Percentiles rank a stretch among this genome's conserved stretches.
These are phyloP conservation scores for Neonectria punicea DNA, from an alignment of 2,329 filamentous ascomycete species.

Conservation along the genomic window DNA sequence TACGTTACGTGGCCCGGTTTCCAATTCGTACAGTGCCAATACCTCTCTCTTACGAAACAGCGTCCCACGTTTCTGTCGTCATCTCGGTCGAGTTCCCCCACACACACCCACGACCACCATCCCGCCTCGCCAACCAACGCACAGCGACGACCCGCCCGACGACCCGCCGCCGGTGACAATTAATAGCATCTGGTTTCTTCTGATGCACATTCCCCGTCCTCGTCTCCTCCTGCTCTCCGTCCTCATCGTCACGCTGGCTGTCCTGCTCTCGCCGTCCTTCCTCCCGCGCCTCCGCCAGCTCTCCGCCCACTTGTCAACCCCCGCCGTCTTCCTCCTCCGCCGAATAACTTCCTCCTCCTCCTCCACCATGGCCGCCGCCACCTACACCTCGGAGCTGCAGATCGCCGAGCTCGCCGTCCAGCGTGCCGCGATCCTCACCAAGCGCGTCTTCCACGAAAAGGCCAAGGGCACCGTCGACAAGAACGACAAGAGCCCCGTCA, in stretches of 20 bases:
- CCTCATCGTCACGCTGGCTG: conserved; percentile 43
- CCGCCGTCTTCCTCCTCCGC: conserved; percentile 29
- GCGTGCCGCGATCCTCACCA: conserved; percentile 70
- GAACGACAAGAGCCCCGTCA: conserved; percentile 95
- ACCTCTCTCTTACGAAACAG: conserved; percentile 10
- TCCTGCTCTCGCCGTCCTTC: conserved; percentile 40
- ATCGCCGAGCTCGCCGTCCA: conserved; percentile 91
- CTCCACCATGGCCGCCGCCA: conserved; percentile 53
- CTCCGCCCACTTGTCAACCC: conserved; percentile 35
- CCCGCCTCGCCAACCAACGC: conserved; percentile 12
- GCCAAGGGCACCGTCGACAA: conserved; percentile 92
- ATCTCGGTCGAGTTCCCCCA: conserved; percentile 9
- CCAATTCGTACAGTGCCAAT: not conserved
- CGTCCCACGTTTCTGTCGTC: conserved; percentile 11
- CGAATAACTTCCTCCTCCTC: conserved; percentile 22
- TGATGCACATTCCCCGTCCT: conserved; percentile 23
- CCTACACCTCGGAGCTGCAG: conserved; percentile 80
- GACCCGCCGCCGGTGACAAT: conserved; percentile 11
- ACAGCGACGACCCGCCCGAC: conserved; percentile 27
- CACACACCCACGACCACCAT: conserved; percentile 3
- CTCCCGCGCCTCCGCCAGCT: conserved; percentile 44
- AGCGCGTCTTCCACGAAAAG: conserved; percentile 75
- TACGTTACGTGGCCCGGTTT: not conserved
- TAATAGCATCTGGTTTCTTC: too few species aligned
- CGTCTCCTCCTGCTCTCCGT: conserved; percentile 26